phyloP scores from a whole-genome alignment of 192 early-diverging fungal species.

The Spizellomyces sp. region DNA sequence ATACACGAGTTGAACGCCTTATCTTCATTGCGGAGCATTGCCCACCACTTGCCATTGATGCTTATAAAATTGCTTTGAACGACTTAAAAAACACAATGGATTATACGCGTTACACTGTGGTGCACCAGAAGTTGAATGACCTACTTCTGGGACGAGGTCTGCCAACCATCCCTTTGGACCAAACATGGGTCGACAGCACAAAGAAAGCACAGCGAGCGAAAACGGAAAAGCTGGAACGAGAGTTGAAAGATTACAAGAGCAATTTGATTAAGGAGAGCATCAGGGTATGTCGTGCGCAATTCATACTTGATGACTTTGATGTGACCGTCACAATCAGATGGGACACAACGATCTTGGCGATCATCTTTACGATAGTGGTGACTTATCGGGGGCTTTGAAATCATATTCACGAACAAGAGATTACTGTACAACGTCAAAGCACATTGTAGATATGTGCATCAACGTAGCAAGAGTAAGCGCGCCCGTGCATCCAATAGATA shows the following conservation, averaged over 20 bases:
- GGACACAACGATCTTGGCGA: conserved; percentile 80
- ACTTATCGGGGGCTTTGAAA: conserved; percentile 66
- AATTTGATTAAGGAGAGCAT: conserved; percentile 86
- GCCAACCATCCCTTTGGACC: conserved; percentile 44
- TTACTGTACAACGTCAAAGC: conserved; percentile 73
- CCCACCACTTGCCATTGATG: conserved; percentile 67
- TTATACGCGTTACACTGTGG: conserved; percentile 49
- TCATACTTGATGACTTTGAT: neutral
- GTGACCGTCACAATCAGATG: conserved; percentile 53
- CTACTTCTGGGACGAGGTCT: conserved; percentile 40
- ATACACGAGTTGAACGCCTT: conserved; percentile 68
- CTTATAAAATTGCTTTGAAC: conserved; percentile 61
- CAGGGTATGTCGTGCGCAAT: conserved; percentile 53
- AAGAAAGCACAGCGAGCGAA: conserved; percentile 45
- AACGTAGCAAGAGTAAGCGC: conserved; percentile 72
- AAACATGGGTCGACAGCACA: conserved; percentile 51
- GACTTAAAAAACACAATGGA: conserved; percentile 59
- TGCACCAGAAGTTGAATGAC: conserved; percentile 60
- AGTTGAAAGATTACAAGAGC: conserved; percentile 77
- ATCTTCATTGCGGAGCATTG: conserved; percentile 76
- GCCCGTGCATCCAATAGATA: neutral
- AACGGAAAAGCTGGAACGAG: conserved; percentile 68
- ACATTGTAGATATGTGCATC: conserved; percentile 80
- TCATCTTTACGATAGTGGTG: conserved; percentile 72
- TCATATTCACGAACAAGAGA: conserved; percentile 74